Percentiles rank a stretch among this genome's conserved stretches.
Evolutionary conservation across 2,329 filamentous ascomycete species (phyloP).

Genomic region (Setomelanomma holmii): DNA sequence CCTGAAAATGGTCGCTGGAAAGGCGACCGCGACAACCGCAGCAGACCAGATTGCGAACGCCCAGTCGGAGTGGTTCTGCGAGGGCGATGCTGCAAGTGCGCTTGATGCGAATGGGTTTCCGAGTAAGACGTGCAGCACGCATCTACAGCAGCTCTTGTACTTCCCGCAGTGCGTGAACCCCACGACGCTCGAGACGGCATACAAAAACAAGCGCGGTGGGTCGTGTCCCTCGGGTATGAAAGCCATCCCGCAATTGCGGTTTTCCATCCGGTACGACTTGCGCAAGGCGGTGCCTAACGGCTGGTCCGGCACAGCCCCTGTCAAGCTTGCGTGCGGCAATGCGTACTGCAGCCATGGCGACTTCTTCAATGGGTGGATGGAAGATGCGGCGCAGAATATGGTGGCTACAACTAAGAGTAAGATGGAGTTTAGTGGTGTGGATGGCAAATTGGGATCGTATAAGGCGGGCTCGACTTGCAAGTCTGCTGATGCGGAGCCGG

Average conservation of each 20-base stretch:
- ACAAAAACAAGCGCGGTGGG: conserved; percentile 37
- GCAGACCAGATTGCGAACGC: conserved; percentile 30
- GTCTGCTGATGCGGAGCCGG: conserved; percentile 52
- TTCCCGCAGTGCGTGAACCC: conserved; percentile 56
- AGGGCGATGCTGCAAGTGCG: conserved; percentile 18
- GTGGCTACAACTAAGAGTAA: conserved; percentile 47
- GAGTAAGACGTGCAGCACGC: conserved; percentile 50
- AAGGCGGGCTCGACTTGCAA: conserved; percentile 43
- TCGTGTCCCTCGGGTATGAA: conserved; percentile 54
- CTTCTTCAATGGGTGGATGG: conserved; percentile 58
- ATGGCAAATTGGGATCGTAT: conserved; percentile 45
- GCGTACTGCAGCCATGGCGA: conserved; percentile 56
- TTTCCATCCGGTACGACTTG: conserved; percentile 57
- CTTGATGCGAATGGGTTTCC: conserved; percentile 40
- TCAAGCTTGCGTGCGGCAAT: conserved; percentile 53
- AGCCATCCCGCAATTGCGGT: conserved; percentile 57
- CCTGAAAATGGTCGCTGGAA: conserved; percentile 52
- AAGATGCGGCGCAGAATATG: conserved; percentile 53
- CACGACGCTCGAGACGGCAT: conserved; percentile 42
- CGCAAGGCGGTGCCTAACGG: conserved; percentile 53
- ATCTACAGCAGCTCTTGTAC: conserved; percentile 55
- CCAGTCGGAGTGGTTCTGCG: conserved; percentile 38
- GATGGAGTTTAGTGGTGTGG: conserved; percentile 45
- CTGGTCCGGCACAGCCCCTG: conserved; percentile 54
- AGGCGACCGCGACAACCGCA: conserved; percentile 43